A percentile compares a stretch with the other conserved stretches of the same genome.
phyloP scores from a whole-genome alignment of 495 filamentous ascomycete species.

The Aspergillus leporis region DNA sequence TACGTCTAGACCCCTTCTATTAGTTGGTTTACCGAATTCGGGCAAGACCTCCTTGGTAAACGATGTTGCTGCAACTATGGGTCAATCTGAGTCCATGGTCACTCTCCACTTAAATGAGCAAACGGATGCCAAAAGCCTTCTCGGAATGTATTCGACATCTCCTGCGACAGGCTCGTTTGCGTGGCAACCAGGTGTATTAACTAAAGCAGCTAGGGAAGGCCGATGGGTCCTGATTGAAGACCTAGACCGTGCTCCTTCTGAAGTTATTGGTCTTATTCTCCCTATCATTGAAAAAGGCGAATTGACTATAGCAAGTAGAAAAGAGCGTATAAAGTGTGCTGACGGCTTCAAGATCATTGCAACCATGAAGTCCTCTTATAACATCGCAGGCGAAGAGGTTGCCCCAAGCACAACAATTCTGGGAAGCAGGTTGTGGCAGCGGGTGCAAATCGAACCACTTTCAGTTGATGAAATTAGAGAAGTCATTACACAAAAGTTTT shows the following conservation, averaged over 20 bases:
- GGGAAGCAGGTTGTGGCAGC: conserved; percentile 79
- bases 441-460: conserved; percentile 66
- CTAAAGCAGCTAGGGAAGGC: conserved; percentile 89
- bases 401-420: conserved; percentile 59
- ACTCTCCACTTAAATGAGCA: conserved; percentile 96
- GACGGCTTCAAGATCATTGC: conserved; percentile 87
- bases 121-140: conserved; percentile 90
- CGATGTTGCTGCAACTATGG: conserved; percentile 75
- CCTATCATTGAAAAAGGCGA: conserved; percentile 88
- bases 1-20: conserved; percentile 65
- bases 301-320: conserved; percentile 81
- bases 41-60: conserved; percentile 89
- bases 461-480: conserved; percentile 68
- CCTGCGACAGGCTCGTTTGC: conserved; percentile 80
- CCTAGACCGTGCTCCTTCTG: conserved; percentile 91
- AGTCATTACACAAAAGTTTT: conserved; percentile 68
- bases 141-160: conserved; percentile 91
- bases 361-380: conserved; percentile 77
- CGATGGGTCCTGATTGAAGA: conserved; percentile 97
- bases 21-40: conserved; percentile 81
- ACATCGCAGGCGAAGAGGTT: conserved; percentile 67
- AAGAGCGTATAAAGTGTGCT: conserved; percentile 79
- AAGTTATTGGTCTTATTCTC: conserved; percentile 86
- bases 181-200: conserved; percentile 93
- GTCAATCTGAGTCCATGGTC: conserved; percentile 73